phyloP scores from a whole-genome alignment of 2,329 filamentous ascomycete genomes.

The Colletotrichum sp. region DNA sequence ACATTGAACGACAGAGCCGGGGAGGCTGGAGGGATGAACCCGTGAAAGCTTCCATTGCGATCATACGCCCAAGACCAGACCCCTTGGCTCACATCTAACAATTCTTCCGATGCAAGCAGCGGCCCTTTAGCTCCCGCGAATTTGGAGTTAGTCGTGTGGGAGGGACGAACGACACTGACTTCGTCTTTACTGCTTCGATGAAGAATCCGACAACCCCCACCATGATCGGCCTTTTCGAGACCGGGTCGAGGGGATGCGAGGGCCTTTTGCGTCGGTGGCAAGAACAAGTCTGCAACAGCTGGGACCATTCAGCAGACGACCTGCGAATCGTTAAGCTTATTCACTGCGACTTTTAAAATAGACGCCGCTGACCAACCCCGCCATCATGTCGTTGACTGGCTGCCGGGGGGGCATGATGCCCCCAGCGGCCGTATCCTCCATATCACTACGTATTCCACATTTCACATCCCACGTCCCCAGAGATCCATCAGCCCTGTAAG shows the following conservation, averaged over 20 bases:
- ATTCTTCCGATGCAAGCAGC: neutral
- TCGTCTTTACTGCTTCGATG: neutral
- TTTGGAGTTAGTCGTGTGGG: neutral
- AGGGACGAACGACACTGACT: neutral
- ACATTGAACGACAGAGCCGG: neutral
- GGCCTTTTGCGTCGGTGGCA: neutral
- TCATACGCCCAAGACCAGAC: neutral
- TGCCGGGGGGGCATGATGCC: neutral
- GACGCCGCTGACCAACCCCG: neutral
- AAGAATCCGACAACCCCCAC: neutral
- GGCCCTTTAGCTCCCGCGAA: neutral
- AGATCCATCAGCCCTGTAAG: neutral
- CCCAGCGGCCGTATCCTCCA: neutral
- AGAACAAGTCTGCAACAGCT: neutral
- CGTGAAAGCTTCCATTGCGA: neutral
- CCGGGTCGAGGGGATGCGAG: neutral
- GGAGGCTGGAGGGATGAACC: constrained; percentile 5
- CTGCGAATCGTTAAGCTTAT: neutral
- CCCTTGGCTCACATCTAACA: neutral
- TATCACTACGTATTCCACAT: neutral
- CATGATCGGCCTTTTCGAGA: neutral
- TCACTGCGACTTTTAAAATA: neutral
- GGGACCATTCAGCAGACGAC: neutral
- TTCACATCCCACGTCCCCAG: neutral
- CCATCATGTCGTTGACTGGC: neutral